These are phyloP conservation scores for Suhomyces xylopsoci DNA, from an alignment of 805 yeast genomes.

Conservation along the genomic window DNA sequence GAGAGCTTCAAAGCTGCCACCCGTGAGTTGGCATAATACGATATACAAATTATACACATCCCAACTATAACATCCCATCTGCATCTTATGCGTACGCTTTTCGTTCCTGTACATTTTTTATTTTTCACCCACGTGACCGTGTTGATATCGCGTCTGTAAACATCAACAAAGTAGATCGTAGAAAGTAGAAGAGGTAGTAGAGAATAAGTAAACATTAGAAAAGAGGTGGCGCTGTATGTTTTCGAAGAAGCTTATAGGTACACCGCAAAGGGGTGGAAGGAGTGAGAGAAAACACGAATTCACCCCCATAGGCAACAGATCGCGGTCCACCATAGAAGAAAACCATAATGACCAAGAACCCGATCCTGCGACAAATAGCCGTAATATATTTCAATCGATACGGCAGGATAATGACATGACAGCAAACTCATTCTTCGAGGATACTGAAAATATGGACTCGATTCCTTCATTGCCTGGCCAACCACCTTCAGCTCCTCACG, in stretches of 20 bases:
- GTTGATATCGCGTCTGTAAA: background rate
- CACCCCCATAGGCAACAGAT: slow-evolving; percentile 24
- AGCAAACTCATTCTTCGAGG: slow-evolving; percentile 6
- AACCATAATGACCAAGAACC: slow-evolving; percentile 3
- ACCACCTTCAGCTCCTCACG: background rate
- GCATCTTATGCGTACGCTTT: slow-evolving; percentile 22
- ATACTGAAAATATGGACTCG: slow-evolving; percentile 7
- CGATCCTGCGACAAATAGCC: slow-evolving; percentile 1
- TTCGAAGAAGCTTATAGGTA: slow-evolving; percentile 14
- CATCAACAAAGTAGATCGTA: background rate
- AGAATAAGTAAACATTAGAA: background rate
- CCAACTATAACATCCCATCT: slow-evolving; percentile 3
- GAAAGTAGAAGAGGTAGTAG: background rate
- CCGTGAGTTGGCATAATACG: background rate
- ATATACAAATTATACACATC: slow-evolving; percentile 10
- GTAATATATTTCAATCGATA: slow-evolving; percentile 11
- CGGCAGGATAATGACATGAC: slow-evolving; percentile 7
- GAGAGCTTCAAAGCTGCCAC: slow-evolving; percentile 43
- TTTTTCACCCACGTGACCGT: background rate
- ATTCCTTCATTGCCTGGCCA: background rate
- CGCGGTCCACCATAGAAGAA: slow-evolving; percentile 7
- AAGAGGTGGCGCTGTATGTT: slow-evolving; percentile 2
- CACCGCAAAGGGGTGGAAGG: slow-evolving; percentile 13
- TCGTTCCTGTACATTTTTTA: background rate
- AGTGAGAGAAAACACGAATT: slow-evolving; percentile 16